phyloP scores from a whole-genome alignment of 1,139 yeast species.

The Pneumocystis carinii region DNA sequence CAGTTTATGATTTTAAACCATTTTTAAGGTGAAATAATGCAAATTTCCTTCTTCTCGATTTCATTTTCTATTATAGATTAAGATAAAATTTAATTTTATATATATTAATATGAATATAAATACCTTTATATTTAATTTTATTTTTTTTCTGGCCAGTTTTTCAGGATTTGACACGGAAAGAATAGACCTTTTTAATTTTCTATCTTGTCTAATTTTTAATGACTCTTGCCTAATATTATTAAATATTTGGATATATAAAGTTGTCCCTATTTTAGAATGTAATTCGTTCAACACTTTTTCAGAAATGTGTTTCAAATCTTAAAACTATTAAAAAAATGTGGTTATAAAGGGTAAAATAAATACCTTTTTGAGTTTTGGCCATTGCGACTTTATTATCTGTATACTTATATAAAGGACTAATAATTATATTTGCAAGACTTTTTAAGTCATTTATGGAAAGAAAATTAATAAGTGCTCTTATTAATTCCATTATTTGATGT shows the following conservation, averaged over 20 bases:
- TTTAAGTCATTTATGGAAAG: constrained; percentile 30
- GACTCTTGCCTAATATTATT: constrained; percentile 49
- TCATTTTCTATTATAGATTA: not conserved
- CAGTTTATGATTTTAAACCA: not conserved
- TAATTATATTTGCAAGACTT: constrained; percentile 31
- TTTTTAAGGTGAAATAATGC: not conserved
- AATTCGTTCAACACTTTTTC: constrained; percentile 56
- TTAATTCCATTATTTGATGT: constrained; percentile 27
- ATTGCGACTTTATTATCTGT: constrained; percentile 8
- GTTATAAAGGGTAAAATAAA: not conserved
- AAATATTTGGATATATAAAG: constrained; percentile 52
- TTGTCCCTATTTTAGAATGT: constrained; percentile 56
- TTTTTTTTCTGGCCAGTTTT: not conserved
- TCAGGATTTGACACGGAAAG: constrained; percentile 72
- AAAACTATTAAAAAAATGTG: not conserved
- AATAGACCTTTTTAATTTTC: constrained; percentile 63
- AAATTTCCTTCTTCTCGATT: not conserved
- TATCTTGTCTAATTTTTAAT: constrained; percentile 50
- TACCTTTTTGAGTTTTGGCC: not conserved
- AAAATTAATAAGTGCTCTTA: constrained; percentile 43
- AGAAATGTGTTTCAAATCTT: constrained; percentile 44
- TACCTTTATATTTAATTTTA: not conserved
- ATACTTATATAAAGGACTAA: constrained; percentile 11
- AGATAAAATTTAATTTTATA: not conserved
- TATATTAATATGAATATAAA: not conserved